Evolutionary conservation across 2,329 filamentous ascomycete genomes (phyloP).

Genomic region (Polytolypa hystricis): DNA sequence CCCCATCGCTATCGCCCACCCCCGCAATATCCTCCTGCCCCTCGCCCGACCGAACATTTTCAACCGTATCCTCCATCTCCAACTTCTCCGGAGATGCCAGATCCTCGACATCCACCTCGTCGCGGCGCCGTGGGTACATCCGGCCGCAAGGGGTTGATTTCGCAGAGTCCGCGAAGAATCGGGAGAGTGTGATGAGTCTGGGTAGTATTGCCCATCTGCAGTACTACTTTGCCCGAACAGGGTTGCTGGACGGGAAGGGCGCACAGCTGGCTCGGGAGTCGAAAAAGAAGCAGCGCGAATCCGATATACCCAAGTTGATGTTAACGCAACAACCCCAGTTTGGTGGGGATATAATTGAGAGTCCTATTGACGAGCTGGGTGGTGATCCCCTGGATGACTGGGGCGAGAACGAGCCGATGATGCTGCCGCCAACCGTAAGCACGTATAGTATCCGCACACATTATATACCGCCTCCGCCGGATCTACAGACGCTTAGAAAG

Average conservation of each 20-base stretch:
- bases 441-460: constrained; percentile 84
- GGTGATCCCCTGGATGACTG: constrained; percentile 33
- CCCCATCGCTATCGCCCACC: constrained; percentile 31
- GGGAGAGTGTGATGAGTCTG: constrained; percentile 91
- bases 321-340: constrained; percentile 30
- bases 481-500: constrained; percentile 64
- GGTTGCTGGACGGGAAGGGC: constrained; percentile 84
- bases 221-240: constrained; percentile 95
- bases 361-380: constrained; percentile 35
- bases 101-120: constrained; percentile 32
- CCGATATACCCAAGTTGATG: constrained; percentile 30
- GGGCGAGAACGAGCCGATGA: constrained; percentile 53
- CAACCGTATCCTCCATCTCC: constrained; percentile 35
- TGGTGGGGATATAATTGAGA: constrained; percentile 38
- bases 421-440: constrained; percentile 94
- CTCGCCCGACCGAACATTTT: constrained; percentile 35
- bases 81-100: constrained; percentile 34
- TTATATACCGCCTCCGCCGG: constrained; percentile 71
- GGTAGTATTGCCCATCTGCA: constrained; percentile 96
- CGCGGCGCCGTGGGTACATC: constrained; percentile 67
- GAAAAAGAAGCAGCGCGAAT: constrained; percentile 38
- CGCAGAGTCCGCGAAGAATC: constrained; percentile 74
- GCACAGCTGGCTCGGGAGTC: constrained; percentile 69
- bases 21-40: constrained; percentile 35
- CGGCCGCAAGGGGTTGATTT: constrained; percentile 80